Percentiles rank a stretch among this genome's conserved stretches.
phyloP scores from a whole-genome alignment of 768 basidiomycete species.

The Kwoniella sp. region DNA sequence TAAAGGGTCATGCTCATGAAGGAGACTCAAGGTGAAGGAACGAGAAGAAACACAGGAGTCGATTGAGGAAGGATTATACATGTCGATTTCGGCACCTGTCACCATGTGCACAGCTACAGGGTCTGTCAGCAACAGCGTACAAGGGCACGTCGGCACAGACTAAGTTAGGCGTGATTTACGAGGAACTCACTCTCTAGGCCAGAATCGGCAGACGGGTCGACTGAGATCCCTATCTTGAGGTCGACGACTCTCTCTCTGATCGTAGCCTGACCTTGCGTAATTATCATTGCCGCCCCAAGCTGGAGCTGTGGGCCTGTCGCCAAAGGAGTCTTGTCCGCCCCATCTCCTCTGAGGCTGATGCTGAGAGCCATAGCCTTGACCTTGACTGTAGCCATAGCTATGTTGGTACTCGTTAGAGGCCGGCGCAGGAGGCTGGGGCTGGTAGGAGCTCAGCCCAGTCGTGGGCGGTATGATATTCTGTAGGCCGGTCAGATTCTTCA shows the following conservation, averaged over 20 bases:
- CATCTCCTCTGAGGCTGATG: slow-evolving; percentile 3
- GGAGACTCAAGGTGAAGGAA: too few species aligned
- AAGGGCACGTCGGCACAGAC: neutral
- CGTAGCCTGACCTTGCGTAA: slow-evolving; percentile 7
- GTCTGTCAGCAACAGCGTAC: neutral
- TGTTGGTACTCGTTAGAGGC: neutral
- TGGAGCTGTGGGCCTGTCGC: neutral
- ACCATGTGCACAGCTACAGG: slow-evolving; percentile 11
- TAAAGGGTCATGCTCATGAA: too few species aligned
- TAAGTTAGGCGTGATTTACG: too few species aligned
- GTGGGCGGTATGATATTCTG: slow-evolving; percentile 1
- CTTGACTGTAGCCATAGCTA: neutral
- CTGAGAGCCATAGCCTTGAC: neutral
- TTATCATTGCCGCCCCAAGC: slow-evolving; percentile 21
- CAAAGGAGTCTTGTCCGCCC: neutral
- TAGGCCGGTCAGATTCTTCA: slow-evolving; percentile 5
- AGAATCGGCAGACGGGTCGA: slow-evolving; percentile 18
- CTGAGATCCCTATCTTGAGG: slow-evolving; percentile 10
- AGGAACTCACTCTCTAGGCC: slow-evolving; percentile 25
- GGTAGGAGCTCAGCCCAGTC: neutral
- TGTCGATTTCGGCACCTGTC: slow-evolving; percentile 20
- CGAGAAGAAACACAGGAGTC: neutral
- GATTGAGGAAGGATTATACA: neutral
- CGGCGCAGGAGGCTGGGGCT: neutral
- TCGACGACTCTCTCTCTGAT: neutral